phyloP scores from a whole-genome alignment of 805 yeast genomes.

The Kazachstania viticola region DNA sequence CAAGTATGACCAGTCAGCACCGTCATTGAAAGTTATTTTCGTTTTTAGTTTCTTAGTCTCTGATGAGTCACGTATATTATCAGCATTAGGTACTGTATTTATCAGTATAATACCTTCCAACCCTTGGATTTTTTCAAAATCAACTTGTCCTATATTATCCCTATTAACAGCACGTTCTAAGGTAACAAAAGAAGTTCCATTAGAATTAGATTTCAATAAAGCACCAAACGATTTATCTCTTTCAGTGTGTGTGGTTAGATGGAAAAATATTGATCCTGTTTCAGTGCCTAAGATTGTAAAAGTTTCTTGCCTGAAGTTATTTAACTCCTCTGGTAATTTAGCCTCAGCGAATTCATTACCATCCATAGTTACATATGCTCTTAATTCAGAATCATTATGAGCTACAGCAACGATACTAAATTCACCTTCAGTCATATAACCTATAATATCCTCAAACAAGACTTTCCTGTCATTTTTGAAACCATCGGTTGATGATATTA shows the following conservation, averaged over 20 bases:
- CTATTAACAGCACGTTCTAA: slow-evolving; percentile 66
- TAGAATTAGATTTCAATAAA: slow-evolving; percentile 76
- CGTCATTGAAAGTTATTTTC: slow-evolving; percentile 78
- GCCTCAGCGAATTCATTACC: slow-evolving; percentile 72
- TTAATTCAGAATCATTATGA: slow-evolving; percentile 39
- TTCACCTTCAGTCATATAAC: slow-evolving; percentile 60
- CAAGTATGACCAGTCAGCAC: slow-evolving; percentile 71
- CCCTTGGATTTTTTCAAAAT: slow-evolving; percentile 73
- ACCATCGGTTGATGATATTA: slow-evolving; percentile 44
- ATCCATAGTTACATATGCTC: slow-evolving; percentile 67
- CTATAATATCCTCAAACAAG: slow-evolving; percentile 50
- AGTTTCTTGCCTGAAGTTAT: slow-evolving; percentile 50
- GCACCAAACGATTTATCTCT: slow-evolving; percentile 57
- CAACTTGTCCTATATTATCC: slow-evolving; percentile 64
- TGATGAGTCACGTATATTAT: slow-evolving; percentile 31
- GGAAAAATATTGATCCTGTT: slow-evolving; percentile 66
- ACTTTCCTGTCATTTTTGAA: slow-evolving; percentile 32
- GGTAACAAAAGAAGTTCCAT: slow-evolving; percentile 77
- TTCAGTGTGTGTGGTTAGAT: slow-evolving; percentile 55
- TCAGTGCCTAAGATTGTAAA: slow-evolving; percentile 72
- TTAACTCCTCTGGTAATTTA: slow-evolving; percentile 54
- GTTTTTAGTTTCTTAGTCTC: slow-evolving; percentile 52
- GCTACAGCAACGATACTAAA: slow-evolving; percentile 63
- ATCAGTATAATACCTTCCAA: slow-evolving; percentile 76
- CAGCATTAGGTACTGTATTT: slow-evolving; percentile 53